Percentiles rank a stretch among this genome's conserved stretches.
Conservation (phyloP, 2,329 filamentous ascomycete species). For the Escovopsis weberi region DNA sequence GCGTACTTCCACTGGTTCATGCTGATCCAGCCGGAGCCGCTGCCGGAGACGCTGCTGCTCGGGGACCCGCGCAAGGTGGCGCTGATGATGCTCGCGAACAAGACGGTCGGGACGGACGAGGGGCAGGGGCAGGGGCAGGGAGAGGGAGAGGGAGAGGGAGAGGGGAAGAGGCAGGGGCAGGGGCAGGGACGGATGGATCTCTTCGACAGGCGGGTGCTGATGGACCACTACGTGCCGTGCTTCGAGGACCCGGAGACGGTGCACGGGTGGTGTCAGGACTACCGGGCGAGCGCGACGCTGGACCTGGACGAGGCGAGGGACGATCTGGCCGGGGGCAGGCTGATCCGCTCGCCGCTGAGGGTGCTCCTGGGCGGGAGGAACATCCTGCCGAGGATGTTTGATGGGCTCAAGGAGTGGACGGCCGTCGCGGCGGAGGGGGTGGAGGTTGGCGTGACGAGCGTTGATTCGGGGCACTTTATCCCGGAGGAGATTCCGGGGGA, state of each 20-base stretch:
- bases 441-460: constrained; percentile 23
- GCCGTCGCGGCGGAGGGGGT: constrained; percentile 25
- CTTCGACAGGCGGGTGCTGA: constrained; percentile 17
- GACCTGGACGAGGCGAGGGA: constrained; percentile 35
- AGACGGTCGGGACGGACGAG: constrained; percentile 14
- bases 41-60: constrained; percentile 34
- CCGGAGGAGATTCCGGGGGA: constrained; percentile 36
- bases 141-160: constrained; percentile 27
- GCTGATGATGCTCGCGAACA: constrained; percentile 24
- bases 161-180: constrained; percentile 26
- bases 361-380: constrained; percentile 36
- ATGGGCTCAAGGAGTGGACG: constrained; percentile 35
- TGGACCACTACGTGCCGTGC: constrained; percentile 26
- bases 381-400: constrained; percentile 33
- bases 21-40: constrained; percentile 34
- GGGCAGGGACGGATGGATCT: constrained; percentile 19
- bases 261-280: constrained; percentile 40
- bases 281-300: constrained; percentile 34
- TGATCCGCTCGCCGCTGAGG: constrained; percentile 30
- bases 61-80: constrained; percentile 24
- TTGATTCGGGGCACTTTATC: constrained; percentile 35
- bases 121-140: constrained; percentile 25
- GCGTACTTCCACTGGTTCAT: constrained; percentile 47
- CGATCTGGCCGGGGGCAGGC: constrained; percentile 27
- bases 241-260: constrained; percentile 27